A percentile compares a stretch with the other conserved stretches of the same genome.
phyloP scores from a whole-genome alignment of 2,329 filamentous ascomycete species.

The Stagonosporopsis vannaccii region DNA sequence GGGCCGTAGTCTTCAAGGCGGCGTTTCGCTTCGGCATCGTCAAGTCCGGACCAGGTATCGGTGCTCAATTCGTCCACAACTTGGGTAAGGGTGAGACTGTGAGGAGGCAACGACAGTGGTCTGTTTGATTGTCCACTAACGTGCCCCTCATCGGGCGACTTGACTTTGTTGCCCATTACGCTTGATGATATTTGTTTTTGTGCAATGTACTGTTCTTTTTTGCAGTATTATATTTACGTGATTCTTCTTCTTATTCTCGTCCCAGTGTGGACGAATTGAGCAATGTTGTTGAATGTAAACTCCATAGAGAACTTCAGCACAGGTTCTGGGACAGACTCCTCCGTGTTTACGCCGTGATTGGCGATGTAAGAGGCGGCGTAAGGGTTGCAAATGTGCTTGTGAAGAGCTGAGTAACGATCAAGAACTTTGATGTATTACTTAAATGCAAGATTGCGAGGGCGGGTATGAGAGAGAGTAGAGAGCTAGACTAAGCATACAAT shows the following conservation, averaged over 20 bases:
- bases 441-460: background rate
- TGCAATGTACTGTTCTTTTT: background rate
- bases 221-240: slow-evolving; percentile 8
- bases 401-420: too few relatives aligned
- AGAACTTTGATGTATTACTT: too few relatives aligned
- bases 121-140: slow-evolving; percentile 54
- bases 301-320: slow-evolving; percentile 40
- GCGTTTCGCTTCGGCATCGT: slow-evolving; percentile 64
- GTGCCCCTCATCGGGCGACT: slow-evolving; percentile 34
- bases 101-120: slow-evolving; percentile 67
- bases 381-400: background rate
- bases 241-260: slow-evolving; percentile 30
- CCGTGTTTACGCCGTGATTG: slow-evolving; percentile 36
- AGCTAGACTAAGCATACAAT: background rate
- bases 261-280: slow-evolving; percentile 35
- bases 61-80: slow-evolving; percentile 66
- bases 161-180: slow-evolving; percentile 33
- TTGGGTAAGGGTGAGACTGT: slow-evolving; percentile 62
- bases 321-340: slow-evolving; percentile 40
- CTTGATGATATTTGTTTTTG: background rate
- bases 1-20: slow-evolving; percentile 67
- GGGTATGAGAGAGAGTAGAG: too few relatives aligned
- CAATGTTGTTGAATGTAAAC: slow-evolving; percentile 24
- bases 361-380: slow-evolving; percentile 16
- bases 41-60: slow-evolving; percentile 71